phyloP scores from a whole-genome alignment of 768 basidiomycete species.

The Leccinum ochraceum region DNA sequence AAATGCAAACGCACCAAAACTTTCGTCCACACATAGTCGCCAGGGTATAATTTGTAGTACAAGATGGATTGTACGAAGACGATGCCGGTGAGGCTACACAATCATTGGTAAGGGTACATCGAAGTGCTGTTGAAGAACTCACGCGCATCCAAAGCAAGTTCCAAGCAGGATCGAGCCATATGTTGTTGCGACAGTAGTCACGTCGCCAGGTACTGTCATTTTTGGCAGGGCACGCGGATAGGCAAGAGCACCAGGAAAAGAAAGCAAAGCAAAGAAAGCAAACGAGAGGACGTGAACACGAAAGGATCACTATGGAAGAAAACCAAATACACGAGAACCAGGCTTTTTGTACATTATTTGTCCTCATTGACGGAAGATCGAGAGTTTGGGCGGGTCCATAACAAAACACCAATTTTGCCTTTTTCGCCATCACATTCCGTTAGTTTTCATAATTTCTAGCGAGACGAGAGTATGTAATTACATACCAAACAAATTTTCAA shows the following conservation, averaged over 20 bases:
- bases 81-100: constrained; percentile 29
- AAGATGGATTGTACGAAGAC: constrained; percentile 34
- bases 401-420: constrained; percentile 11
- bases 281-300: constrained; percentile 34
- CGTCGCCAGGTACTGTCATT: constrained; percentile 31
- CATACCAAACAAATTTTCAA: constrained; percentile 2
- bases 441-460: constrained; percentile 12
- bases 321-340: neutral
- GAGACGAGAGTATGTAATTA: neutral
- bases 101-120: constrained; percentile 11
- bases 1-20: constrained; percentile 23
- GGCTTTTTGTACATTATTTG: constrained; percentile 37
- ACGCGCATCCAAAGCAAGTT: constrained; percentile 34
- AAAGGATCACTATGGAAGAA: constrained; percentile 23
- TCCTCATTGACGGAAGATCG: constrained; percentile 31
- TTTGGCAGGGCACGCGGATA: neutral
- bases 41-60: constrained; percentile 35
- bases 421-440: constrained; percentile 21
- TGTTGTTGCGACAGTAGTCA: constrained; percentile 30
- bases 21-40: constrained; percentile 29
- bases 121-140: neutral
- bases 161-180: constrained; percentile 35
- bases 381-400: constrained; percentile 15
- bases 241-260: neutral
- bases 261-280: constrained; percentile 7